Evolutionary conservation across 805 yeast genomes (phyloP).

Genomic region (Jamesozyma rosinii): DNA sequence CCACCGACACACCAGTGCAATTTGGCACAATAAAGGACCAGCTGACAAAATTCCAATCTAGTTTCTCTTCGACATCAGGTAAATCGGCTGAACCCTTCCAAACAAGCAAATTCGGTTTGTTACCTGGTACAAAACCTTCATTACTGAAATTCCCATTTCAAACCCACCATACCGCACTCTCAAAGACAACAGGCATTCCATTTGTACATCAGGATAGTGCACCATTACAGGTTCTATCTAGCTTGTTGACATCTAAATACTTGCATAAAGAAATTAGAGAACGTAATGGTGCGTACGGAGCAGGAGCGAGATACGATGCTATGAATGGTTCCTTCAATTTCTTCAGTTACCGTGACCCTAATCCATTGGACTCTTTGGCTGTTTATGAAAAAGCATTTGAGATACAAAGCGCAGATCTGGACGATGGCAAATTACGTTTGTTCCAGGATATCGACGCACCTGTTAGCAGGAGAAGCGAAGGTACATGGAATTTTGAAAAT

Average conservation of each 20-base stretch:
- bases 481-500: constrained; percentile 52
- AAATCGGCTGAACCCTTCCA: background rate
- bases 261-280: constrained; percentile 87
- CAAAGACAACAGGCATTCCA: constrained; percentile 51
- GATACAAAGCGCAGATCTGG: constrained; percentile 49
- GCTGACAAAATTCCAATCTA: constrained; percentile 22
- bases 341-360: constrained; percentile 92
- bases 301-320: constrained; percentile 79
- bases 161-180: constrained; percentile 71
- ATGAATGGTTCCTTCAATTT: constrained; percentile 70
- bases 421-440: constrained; percentile 82
- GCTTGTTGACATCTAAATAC: constrained; percentile 69
- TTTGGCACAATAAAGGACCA: constrained; percentile 18
- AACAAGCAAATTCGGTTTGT: constrained; percentile 6
- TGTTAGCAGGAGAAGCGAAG: constrained; percentile 68
- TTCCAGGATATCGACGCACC: constrained; percentile 94
- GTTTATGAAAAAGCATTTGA: constrained; percentile 48
- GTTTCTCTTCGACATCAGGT: background rate
- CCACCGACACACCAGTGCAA: constrained; percentile 42
- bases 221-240: constrained; percentile 71
- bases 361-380: constrained; percentile 58
- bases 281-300: constrained; percentile 97
- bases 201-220: constrained; percentile 74
- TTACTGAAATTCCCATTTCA: constrained; percentile 74
- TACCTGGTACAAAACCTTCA: constrained; percentile 28